Evolutionary conservation across 306 rosid genomes (phyloP).

Genomic region (Morella rubra): DNA sequence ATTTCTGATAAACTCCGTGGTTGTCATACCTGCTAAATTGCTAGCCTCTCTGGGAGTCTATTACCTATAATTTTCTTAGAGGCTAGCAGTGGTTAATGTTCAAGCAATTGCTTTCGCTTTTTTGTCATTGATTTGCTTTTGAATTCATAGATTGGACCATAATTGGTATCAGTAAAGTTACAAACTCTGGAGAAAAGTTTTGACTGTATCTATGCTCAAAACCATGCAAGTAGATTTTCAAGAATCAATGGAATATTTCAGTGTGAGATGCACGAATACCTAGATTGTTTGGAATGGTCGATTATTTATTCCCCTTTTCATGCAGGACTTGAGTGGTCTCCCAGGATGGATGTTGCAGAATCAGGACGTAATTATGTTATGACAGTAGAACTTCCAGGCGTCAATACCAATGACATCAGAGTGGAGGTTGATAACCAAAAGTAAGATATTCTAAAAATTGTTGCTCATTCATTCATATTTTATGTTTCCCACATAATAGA

Average conservation of each 20-base stretch:
- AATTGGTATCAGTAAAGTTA: background rate
- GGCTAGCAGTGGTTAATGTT: background rate
- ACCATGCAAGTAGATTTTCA: background rate
- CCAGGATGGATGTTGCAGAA: slow-evolving; percentile 82
- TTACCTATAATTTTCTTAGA: background rate
- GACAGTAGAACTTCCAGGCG: slow-evolving; percentile 80
- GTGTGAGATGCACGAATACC: background rate
- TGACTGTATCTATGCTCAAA: background rate
- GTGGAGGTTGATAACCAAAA: slow-evolving; percentile 82
- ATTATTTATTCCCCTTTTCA: background rate
- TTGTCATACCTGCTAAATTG: background rate
- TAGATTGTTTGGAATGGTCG: background rate
- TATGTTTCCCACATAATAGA: background rate
- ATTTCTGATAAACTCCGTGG: background rate
- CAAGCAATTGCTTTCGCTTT: background rate
- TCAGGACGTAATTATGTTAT: slow-evolving; percentile 55
- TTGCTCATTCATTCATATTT: too few relatives aligned
- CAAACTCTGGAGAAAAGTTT: background rate
- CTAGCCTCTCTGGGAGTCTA: background rate
- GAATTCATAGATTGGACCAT: background rate
- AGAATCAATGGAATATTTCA: background rate
- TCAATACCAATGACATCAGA: slow-evolving; percentile 56
- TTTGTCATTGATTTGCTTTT: too few relatives aligned
- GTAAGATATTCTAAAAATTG: slow-evolving; percentile 41
- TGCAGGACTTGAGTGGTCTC: slow-evolving; percentile 64